These are phyloP conservation scores for Quillaja saponaria DNA, from an alignment of 306 rosid genomes.

Conservation along the genomic window DNA sequence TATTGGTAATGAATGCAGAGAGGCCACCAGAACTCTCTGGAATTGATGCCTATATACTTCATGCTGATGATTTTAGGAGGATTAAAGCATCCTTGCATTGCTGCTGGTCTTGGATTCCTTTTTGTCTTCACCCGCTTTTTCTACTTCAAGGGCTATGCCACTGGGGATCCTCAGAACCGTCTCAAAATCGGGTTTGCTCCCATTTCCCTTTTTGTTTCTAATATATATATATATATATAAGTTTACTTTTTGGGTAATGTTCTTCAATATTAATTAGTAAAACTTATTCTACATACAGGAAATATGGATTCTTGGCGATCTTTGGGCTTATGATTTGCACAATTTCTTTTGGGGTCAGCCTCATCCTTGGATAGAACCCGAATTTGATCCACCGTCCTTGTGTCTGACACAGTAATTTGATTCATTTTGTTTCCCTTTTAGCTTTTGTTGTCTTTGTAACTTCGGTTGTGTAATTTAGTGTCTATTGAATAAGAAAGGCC, in stretches of 20 bases:
- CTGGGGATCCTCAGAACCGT: conserved; percentile 77
- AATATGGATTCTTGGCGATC: conserved; percentile 43
- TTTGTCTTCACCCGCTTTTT: conserved; percentile 56
- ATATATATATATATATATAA: neutral
- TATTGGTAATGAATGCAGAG: conserved; percentile 42
- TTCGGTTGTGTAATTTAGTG: too few species aligned
- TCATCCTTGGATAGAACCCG: conserved; percentile 29
- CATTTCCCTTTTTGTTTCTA: neutral
- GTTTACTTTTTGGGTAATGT: conserved; percentile 19
- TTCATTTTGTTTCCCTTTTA: neutral
- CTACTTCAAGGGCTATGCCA: conserved; percentile 79
- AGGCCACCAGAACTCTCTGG: conserved; percentile 86
- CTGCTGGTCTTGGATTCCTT: conserved; percentile 47
- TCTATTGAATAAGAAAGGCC: too few species aligned
- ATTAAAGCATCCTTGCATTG: conserved; percentile 53
- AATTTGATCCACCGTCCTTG: neutral
- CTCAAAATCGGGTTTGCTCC: conserved; percentile 55
- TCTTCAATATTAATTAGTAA: neutral
- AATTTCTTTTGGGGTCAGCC: conserved; percentile 56
- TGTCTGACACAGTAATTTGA: too few species aligned
- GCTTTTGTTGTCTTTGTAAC: too few species aligned
- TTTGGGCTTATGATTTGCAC: conserved; percentile 58
- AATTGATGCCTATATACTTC: conserved; percentile 60
- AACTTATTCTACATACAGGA: conserved; percentile 32
- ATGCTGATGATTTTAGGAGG: conserved; percentile 68